Percentiles rank a stretch among this genome's conserved stretches.
Evolutionary conservation across 306 rosid genomes (phyloP).

Genomic region (Gynostemma pentaphyllum): DNA sequence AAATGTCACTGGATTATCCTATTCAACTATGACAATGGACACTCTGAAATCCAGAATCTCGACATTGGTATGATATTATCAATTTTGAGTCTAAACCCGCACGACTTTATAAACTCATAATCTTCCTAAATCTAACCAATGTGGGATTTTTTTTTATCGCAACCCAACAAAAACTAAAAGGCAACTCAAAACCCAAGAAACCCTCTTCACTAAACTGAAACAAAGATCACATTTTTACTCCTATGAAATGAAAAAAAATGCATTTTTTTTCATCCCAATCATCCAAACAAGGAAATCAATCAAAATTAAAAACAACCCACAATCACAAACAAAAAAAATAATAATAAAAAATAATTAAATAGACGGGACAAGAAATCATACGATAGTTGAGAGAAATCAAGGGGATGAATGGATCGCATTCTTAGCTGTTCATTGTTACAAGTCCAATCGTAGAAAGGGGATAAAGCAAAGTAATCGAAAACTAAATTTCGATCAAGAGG

Average conservation of each 20-base stretch:
- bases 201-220: no score
- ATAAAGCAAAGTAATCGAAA: slow-evolving; percentile 87
- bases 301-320: background rate
- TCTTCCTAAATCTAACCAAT: no score
- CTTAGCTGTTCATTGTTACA: slow-evolving; percentile 90
- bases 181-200: no score
- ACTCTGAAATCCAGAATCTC: no score
- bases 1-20: background rate
- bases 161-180: no score
- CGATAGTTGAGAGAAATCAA: slow-evolving; percentile 68
- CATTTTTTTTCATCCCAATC: background rate
- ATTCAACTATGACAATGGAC: no score
- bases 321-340: background rate
- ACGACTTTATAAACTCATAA: no score
- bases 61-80: no score
- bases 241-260: background rate
- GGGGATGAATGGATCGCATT: slow-evolving; percentile 84
- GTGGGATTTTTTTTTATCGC: no score
- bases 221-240: no score
- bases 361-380: slow-evolving; percentile 12
- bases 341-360: no score
- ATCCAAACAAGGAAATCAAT: background rate
- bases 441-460: slow-evolving; percentile 88
- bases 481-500: slow-evolving; percentile 85
- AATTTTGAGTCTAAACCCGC: no score